Base-by-base conservation (phyloP, 164 flowering plant species). In the Dillenia turbinata region DNA sequence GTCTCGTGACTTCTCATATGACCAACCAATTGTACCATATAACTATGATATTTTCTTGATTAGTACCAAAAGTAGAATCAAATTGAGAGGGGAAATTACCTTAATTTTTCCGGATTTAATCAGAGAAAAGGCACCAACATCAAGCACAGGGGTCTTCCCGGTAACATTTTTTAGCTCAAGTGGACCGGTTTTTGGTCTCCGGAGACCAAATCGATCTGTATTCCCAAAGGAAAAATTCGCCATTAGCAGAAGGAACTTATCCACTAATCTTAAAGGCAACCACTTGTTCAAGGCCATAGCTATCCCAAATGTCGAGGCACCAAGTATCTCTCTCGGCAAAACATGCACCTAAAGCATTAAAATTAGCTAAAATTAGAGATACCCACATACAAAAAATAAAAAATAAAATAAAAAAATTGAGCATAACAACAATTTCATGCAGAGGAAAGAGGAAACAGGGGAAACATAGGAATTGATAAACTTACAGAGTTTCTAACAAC, bases 61-160 rank as follows among this genome's bases (percentile, higher is more conserved):
- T 5, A 33, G 33, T 26, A 26, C 33, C 33, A 2, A 26, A 24
- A 26, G 33, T 26, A 5, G 33, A 44, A 10, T 47, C 9, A 61
- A 9, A 45, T 19, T 10, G 9, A 15, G 10, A 8, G 8, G 22
- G 46, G 11, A 44, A 59, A 26, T 65, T 74, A 93, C 99, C 93
- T 86, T 86, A 59, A 94, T 94, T 65, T 82, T 84, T 1, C 96
- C 94, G 17, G 90, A 72, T 72, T 78, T 85, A 55, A 95, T 92
- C 53, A 71, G 78, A 0, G 92, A 78, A 2, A 95, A 50, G 2
- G 97, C 92, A 1, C 99, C 97, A 11, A 84, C 87, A 48, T 94
- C 99, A 12, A 94, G 87, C 24, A 95, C 99, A 0, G 99, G 99
- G 7, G 97, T 86, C 68, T 92, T 95, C 7, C 99, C 99, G 51